A percentile compares a stretch with the other conserved stretches of the same genome.
These are phyloP conservation scores for Phoenix dactylifera DNA, from an alignment of 176 grass and related monocot species.

Conservation along the genomic window DNA sequence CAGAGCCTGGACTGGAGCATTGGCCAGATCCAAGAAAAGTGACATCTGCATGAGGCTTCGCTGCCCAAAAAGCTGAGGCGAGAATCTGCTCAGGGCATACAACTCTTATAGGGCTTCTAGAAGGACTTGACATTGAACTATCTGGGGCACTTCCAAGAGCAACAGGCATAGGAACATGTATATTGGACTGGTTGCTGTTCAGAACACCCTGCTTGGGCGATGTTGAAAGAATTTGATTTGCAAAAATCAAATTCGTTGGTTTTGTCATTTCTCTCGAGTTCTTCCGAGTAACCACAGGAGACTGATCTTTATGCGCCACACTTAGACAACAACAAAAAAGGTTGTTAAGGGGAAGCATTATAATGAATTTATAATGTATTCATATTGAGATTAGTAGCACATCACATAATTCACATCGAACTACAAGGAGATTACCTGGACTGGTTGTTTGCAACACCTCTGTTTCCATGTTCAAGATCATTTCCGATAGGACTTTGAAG, in stretches of 20 bases:
- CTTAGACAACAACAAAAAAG: slow-evolving; percentile 44
- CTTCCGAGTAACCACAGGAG: slow-evolving; percentile 37
- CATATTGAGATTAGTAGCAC: too few species aligned
- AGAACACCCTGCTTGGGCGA: slow-evolving; percentile 37
- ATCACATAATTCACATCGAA: slow-evolving; percentile 9
- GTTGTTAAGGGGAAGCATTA: not conserved
- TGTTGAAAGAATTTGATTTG: slow-evolving; percentile 55
- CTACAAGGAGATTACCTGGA: slow-evolving; percentile 20
- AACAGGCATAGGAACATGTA: slow-evolving; percentile 48
- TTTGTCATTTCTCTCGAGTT: slow-evolving; percentile 40
- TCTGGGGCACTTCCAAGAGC: slow-evolving; percentile 76
- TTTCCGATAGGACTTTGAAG: slow-evolving; percentile 70
- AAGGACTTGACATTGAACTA: slow-evolving; percentile 91
- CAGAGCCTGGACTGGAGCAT: slow-evolving; percentile 96
- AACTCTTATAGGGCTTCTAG: slow-evolving; percentile 67
- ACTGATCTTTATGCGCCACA: slow-evolving; percentile 40
- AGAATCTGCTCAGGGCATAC: slow-evolving; percentile 84
- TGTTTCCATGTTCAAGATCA: slow-evolving; percentile 52
- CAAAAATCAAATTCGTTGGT: slow-evolving; percentile 31
- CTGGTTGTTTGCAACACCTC: slow-evolving; percentile 28
- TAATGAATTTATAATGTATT: slow-evolving; percentile 4
- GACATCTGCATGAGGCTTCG: slow-evolving; percentile 60
- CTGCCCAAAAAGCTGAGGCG: slow-evolving; percentile 72
- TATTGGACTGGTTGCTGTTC: slow-evolving; percentile 49
- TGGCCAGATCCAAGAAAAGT: slow-evolving; percentile 93